Evolutionary conservation across 2,329 filamentous ascomycete genomes (phyloP), one percentile per base, ranked within the genome.

Genomic region (Phyllosticta paracitricarpa): DNA sequence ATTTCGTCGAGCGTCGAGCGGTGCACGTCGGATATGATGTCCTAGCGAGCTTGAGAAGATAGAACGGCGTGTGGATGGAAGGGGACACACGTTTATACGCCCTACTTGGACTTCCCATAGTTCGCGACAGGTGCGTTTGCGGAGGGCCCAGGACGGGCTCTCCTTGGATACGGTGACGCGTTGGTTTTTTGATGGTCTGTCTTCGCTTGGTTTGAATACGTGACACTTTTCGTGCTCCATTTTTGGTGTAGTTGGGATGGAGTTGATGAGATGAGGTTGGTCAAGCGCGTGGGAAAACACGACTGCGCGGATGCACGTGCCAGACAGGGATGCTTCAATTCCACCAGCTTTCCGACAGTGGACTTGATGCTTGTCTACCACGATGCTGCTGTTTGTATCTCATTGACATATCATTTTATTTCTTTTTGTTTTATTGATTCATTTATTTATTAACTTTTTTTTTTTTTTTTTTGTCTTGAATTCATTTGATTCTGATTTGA

Each of bases 21-120:
- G 65, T 78, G 74, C 48, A 74, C 73, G 51, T 73, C 67, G 40
- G 73, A 67, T 3, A 80, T 68, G 7, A 76, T 70, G 51, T 58
- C 66, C 73, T 77, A 48, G 63, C 57, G 56, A 35, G 10, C 22
- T 14, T 17, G 54, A n/a, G 56, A 22, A 30, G 59, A 55, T 2
- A 28, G 30, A 54, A 10, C 12, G 48, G 28, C n/a, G 10, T 48
- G 25, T n/a, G 22, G 22, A 12, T 12, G 25, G n/a, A 17, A 7
- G 54, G 51, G 51, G n/a, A 12, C 71, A 57, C 67, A 84, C 83
- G 71, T 87, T 81, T 57, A 92, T 86, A 26, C 83, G 81, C 54
- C 74, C 71, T 63, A 90, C 82, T 66, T 89, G 82, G 51, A 78
- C 74, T 2, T 76, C 73, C 90, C 90, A 94, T 57, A 83, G 77